A percentile compares a stretch with the other conserved stretches of the same genome.
These are phyloP conservation scores for Udeniomyces megalosporus DNA, from an alignment of 768 basidiomycete species.

Conservation along the genomic window DNA sequence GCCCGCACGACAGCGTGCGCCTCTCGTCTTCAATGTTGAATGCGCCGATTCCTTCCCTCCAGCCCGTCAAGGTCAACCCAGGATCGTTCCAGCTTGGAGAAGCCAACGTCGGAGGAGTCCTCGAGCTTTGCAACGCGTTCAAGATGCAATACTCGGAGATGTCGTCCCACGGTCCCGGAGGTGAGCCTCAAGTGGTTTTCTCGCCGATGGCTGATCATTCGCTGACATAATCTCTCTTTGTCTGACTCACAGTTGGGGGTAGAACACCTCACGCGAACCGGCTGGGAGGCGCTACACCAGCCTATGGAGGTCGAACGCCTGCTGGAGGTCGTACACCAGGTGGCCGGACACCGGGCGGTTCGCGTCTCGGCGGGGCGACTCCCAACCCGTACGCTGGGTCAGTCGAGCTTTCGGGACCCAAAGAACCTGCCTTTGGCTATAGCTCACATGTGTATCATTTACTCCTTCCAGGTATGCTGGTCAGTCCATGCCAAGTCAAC, in stretches of 20 bases:
- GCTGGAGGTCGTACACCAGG: neutral
- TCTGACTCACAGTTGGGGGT: conserved; percentile 59
- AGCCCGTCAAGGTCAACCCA: conserved; percentile 76
- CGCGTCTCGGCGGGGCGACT: neutral
- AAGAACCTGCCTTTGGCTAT: neutral
- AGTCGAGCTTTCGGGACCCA: neutral
- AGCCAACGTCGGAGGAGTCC: conserved; percentile 74
- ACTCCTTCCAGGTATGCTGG: neutral
- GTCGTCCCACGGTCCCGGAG: conserved; percentile 16
- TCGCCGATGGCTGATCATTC: neutral
- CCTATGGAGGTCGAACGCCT: neutral
- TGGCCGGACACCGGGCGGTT: neutral
- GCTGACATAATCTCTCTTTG: conserved; percentile 18
- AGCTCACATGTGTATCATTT: neutral
- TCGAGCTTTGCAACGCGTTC: conserved; percentile 91
- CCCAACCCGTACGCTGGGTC: neutral
- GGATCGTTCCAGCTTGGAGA: conserved; percentile 82
- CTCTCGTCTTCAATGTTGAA: too few relatives aligned
- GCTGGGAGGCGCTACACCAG: conserved; percentile 4
- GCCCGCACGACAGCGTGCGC: neutral
- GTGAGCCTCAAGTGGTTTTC: neutral
- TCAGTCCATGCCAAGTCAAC: neutral
- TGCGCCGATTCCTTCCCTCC: too few relatives aligned
- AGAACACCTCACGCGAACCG: conserved; percentile 64
- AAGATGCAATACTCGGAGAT: conserved; percentile 39